Conservation (phyloP, 2,329 filamentous ascomycete genomes). For the Trichoderma harzianum region DNA sequence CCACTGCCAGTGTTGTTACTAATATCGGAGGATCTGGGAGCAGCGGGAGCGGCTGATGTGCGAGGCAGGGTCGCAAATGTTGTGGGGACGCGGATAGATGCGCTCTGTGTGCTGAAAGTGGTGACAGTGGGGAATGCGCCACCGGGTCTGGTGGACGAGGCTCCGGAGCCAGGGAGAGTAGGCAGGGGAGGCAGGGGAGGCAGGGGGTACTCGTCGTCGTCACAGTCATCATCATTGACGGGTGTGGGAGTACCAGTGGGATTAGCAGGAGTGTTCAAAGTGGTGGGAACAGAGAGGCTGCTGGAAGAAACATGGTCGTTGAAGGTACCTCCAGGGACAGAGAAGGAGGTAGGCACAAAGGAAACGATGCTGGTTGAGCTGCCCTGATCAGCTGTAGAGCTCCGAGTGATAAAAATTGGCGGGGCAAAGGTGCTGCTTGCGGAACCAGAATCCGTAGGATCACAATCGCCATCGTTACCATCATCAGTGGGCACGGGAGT, state of each 20-base stretch:
- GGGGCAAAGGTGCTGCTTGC: neutral
- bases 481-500: neutral
- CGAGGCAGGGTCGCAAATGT: constrained; percentile 10
- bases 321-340: neutral
- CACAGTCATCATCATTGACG: neutral
- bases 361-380: neutral
- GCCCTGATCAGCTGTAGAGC: neutral
- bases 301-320: neutral
- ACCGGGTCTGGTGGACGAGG: neutral
- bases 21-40: constrained; percentile 1
- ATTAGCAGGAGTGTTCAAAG: neutral
- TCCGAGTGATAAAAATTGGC: neutral
- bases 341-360: neutral
- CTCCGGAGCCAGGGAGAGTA: neutral
- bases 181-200: neutral
- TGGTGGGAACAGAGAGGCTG: neutral
- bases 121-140: neutral
- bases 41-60: neutral
- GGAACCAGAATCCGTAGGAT: neutral
- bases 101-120: neutral
- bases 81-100: neutral
- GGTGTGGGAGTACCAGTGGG: neutral
- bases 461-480: neutral
- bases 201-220: neutral
- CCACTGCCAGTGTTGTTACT: neutral